Base-by-base conservation (phyloP, 116 monocot genomes). In the Thalassia testudinum region DNA sequence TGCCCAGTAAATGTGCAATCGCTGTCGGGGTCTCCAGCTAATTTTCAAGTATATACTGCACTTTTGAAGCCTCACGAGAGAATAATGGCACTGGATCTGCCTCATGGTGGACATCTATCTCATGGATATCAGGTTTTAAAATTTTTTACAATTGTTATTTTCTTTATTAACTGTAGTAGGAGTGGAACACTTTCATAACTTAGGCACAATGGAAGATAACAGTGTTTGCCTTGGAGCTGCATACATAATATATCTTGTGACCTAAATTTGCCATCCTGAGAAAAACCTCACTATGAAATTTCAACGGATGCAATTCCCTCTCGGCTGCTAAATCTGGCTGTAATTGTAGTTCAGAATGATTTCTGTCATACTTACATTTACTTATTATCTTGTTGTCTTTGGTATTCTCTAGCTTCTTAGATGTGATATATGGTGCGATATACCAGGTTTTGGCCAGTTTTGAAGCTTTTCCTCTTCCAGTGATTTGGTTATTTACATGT, bases 81-180 rank as follows among this genome's bases (percentile, higher is more conserved):
- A 79, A 89, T 99, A 48, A 99, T 99, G 97, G 85, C 90, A 50
- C 80, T 99, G 42, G 97, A 99, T 86, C 82, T 99, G 65, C 97
- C 97, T 49, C 90, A 89, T 65, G 97, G 97, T 63, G 97, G 97
- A 26, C 97, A 99, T 68, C 82, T 99, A 58, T 90, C 97, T 44
- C 97, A 99, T 62, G 97, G 97, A 11, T 99, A 99, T 57, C 90
- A 99, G 85, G 97, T 99, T 24, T 25, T 26, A 27, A 27, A 43
- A 20, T 45, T 15, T 2, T 45, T 34, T 34, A 34, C n/a, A n/a
- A n/a, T 8, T 40, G 7, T 40, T 14, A 40, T 40, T 40, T 40
- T 40, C 40, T 8, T 40, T 40, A 40, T 14, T 40, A 40, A 8
- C 11, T 7, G 14, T 14, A 45, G 15, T 45, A 6, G 45, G 45